phyloP scores from a whole-genome alignment of 768 basidiomycete genomes.

The Gloeopeniophorella convolvens region DNA sequence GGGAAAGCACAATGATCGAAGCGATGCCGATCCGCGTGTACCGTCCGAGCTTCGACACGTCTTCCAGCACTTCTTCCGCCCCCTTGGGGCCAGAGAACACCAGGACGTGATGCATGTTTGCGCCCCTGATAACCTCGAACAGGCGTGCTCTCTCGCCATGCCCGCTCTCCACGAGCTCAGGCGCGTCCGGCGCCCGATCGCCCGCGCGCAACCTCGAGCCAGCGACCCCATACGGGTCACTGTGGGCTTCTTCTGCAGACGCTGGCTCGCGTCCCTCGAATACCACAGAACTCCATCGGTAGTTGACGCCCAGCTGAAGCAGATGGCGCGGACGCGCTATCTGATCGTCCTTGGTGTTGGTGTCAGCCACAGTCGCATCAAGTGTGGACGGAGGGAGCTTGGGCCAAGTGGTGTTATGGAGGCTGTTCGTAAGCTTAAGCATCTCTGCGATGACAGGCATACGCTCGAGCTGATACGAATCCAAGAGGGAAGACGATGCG shows the following conservation, averaged over 20 bases:
- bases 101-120: conserved; percentile 27
- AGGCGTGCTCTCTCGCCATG: conserved; percentile 17
- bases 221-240: conserved; percentile 19
- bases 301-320: conserved; percentile 46
- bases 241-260: conserved; percentile 22
- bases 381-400: conserved; percentile 27
- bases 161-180: conserved; percentile 24
- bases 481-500: conserved; percentile 24
- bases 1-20: neutral
- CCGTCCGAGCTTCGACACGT: neutral
- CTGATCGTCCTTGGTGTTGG: neutral
- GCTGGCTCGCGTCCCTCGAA: conserved; percentile 33
- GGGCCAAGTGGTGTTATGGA: conserved; percentile 24
- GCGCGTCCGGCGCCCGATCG: conserved; percentile 41
- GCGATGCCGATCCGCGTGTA: neutral
- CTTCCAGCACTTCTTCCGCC: neutral
- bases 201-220: conserved; percentile 32
- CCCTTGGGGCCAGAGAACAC: conserved; percentile 23
- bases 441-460: conserved; percentile 27
- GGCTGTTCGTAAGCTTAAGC: conserved; percentile 33
- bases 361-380: conserved; percentile 1
- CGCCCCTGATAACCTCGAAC: conserved; percentile 26
- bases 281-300: conserved; percentile 43
- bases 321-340: conserved; percentile 21
- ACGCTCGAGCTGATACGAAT: conserved; percentile 27